These are phyloP conservation scores for Aspergillus ochraceus DNA, from an alignment of 2,329 filamentous ascomycete genomes.

Conservation along the genomic window DNA sequence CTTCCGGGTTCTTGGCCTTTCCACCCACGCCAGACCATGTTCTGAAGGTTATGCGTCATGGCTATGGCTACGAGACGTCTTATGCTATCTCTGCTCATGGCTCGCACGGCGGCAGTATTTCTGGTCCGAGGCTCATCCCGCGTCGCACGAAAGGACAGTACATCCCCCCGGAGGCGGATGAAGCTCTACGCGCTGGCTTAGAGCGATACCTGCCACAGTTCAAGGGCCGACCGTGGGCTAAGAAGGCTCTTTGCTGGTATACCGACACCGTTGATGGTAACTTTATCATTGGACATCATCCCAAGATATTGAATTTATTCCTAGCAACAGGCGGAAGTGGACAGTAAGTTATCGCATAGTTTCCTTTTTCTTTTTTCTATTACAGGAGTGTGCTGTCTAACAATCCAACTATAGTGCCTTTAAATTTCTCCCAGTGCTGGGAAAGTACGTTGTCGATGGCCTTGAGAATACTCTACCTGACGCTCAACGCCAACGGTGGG, in stretches of 20 bases:
- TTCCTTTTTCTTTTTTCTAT: background rate
- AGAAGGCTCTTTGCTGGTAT: background rate
- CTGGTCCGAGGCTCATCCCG: background rate
- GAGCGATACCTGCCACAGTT: background rate
- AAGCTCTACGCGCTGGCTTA: background rate
- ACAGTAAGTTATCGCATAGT: background rate
- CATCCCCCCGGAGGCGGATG: background rate
- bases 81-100: background rate
- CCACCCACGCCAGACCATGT: background rate
- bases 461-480: background rate
- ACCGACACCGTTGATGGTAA: background rate
- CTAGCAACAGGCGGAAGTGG: background rate
- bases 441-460: background rate
- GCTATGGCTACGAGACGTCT: background rate
- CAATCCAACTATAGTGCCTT: background rate
- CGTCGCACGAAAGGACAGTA: background rate
- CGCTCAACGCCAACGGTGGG: background rate
- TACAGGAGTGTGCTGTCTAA: background rate
- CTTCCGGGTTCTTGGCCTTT: background rate
- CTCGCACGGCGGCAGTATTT: background rate
- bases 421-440: background rate
- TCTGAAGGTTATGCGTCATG: background rate
- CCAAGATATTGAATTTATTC: background rate
- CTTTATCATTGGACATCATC: background rate
- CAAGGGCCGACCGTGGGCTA: background rate